Conservation (phyloP, 805 yeast genomes). For the Monosporozyma aerobia region DNA sequence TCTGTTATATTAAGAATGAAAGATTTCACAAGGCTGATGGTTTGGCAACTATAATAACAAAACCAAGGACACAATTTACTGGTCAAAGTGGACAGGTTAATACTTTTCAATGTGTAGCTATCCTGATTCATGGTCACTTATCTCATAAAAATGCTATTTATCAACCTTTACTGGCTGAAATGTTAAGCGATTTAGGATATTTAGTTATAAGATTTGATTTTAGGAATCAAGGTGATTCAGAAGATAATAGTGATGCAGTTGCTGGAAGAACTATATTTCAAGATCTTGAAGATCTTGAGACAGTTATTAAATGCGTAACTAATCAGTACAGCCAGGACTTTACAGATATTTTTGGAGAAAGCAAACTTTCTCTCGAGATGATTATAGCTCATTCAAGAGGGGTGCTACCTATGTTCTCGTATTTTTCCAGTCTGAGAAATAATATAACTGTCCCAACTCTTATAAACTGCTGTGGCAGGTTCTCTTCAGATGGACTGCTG, state of each 20-base stretch:
- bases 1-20: neutral
- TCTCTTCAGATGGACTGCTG: conserved; percentile 38
- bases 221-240: conserved; percentile 76
- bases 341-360: neutral
- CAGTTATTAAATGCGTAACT: conserved; percentile 20
- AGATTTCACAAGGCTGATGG: neutral
- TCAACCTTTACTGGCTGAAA: conserved; percentile 52
- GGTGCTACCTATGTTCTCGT: conserved; percentile 60
- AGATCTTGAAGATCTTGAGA: conserved; percentile 61
- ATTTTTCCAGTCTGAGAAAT: conserved; percentile 38
- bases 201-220: conserved; percentile 73
- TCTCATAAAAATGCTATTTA: conserved; percentile 79
- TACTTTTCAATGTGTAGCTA: conserved; percentile 34
- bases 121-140: conserved; percentile 75
- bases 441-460: conserved; percentile 45
- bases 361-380: conserved; percentile 39
- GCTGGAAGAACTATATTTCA: conserved; percentile 50
- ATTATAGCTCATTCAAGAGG: conserved; percentile 80
- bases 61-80: neutral
- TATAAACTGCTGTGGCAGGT: conserved; percentile 69
- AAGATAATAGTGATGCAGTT: conserved; percentile 26
- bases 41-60: conserved; percentile 5
- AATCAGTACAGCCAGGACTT: no score
- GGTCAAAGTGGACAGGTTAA: conserved; percentile 9
- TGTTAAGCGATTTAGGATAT: conserved; percentile 53